phyloP scores from a whole-genome alignment of 129 eudicot genomes.

The Pulicaria dysenterica region DNA sequence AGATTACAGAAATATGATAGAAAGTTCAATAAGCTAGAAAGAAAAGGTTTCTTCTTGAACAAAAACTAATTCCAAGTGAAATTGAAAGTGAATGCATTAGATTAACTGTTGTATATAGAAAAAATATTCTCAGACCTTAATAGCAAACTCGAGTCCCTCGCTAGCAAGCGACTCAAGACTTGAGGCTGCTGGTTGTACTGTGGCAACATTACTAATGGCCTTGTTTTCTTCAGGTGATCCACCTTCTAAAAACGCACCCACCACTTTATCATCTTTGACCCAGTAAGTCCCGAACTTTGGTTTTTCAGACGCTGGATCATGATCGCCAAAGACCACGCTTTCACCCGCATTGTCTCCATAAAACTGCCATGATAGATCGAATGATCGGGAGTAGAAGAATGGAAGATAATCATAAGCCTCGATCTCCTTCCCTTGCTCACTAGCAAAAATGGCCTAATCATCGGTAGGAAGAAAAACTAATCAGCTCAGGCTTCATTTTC shows the following conservation, averaged over 20 bases:
- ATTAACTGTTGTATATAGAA: too few relatives aligned
- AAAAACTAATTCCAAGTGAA: too few relatives aligned
- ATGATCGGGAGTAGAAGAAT: constrained; percentile 93
- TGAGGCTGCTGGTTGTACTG: constrained; percentile 66
- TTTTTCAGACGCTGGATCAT: constrained; percentile 55
- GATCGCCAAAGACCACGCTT: constrained; percentile 75
- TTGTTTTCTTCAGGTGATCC: constrained; percentile 93
- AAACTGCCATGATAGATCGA: constrained; percentile 96
- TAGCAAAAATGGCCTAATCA: constrained; percentile 73
- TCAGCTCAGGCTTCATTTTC: too few relatives aligned
- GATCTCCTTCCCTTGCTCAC: constrained; percentile 63
- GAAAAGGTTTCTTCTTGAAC: too few relatives aligned
- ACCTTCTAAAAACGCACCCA: constrained; percentile 88
- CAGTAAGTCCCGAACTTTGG: constrained; percentile 93
- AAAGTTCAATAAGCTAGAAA: too few relatives aligned
- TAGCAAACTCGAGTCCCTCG: constrained; percentile 80
- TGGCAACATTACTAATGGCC: constrained; percentile 85
- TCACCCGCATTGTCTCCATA: constrained; percentile 97
- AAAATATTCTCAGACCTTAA: constrained; percentile 47
- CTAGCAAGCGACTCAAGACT: constrained; percentile 66
- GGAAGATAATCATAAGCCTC: constrained; percentile 93
- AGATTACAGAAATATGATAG: too few relatives aligned
- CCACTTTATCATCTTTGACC: constrained; percentile 88
- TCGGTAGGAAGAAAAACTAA: too few relatives aligned
- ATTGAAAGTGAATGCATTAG: too few relatives aligned